These are phyloP conservation scores for Thalassia testudinum DNA, from an alignment of 116 monocot genomes.

Conservation along the genomic window DNA sequence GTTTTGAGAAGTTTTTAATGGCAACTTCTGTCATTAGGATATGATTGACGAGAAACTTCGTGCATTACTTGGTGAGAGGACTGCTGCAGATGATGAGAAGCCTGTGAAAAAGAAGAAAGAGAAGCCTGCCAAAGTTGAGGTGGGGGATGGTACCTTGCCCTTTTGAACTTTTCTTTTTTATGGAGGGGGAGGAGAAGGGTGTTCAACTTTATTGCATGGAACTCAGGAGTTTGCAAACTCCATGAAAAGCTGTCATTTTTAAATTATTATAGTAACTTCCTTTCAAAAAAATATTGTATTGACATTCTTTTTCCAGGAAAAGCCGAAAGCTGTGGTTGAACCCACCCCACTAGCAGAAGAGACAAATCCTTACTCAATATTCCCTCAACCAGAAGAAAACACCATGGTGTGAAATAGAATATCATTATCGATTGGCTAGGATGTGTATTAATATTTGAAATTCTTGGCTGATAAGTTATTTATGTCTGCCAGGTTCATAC, in stretches of 20 bases:
- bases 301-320: constrained; percentile 25
- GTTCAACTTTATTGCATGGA: too few species aligned
- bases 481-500: constrained; percentile 60
- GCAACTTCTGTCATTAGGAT: constrained; percentile 32
- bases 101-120: constrained; percentile 90
- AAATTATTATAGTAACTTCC: too few species aligned
- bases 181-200: too few species aligned
- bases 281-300: too few species aligned
- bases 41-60: constrained; percentile 56
- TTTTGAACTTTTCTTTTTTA: background rate
- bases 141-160: constrained; percentile 1
- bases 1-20: constrained; percentile 2
- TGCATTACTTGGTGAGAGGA: constrained; percentile 69
- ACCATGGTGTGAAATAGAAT: constrained; percentile 35
- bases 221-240: too few species aligned
- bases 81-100: constrained; percentile 72
- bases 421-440: too few species aligned
- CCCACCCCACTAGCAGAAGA: constrained; percentile 51
- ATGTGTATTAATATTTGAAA: too few species aligned
- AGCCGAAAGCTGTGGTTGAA: constrained; percentile 12
- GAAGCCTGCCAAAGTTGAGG: constrained; percentile 74
- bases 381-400: constrained; percentile 82
- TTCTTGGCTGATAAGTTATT: background rate
- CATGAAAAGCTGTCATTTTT: too few species aligned
- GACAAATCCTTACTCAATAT: constrained; percentile 80